phyloP scores from a whole-genome alignment of 169 alveolate species.

The Pseudocohnilembus persalinus region DNA sequence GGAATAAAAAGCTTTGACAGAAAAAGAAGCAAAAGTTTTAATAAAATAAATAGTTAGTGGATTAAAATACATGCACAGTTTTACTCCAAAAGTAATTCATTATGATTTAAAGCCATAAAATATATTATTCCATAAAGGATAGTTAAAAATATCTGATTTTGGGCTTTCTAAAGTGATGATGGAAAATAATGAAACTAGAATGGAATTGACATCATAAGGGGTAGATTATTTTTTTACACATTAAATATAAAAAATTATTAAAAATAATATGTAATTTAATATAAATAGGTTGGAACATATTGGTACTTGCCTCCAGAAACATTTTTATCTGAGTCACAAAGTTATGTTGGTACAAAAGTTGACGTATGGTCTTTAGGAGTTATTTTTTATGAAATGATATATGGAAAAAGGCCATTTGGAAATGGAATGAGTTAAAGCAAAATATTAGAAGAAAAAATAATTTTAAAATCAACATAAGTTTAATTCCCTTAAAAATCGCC shows the following conservation, averaged over 20 bases:
- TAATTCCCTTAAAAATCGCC: conserved; percentile 76
- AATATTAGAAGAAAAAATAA: conserved; percentile 73
- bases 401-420: conserved; percentile 89
- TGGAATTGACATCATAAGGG: conserved; percentile 89
- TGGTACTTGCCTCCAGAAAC: conserved; percentile 93
- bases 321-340: conserved; percentile 59
- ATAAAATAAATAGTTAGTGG: conserved; percentile 83
- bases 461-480: conserved; percentile 74
- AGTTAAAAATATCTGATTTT: conserved; percentile 88
- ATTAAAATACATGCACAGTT: conserved; percentile 78
- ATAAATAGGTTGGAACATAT: conserved; percentile 82
- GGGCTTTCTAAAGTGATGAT: conserved; percentile 87
- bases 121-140: conserved; percentile 85
- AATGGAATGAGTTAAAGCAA: conserved; percentile 77
- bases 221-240: conserved; percentile 42
- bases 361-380: conserved; percentile 92
- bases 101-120: conserved; percentile 91
- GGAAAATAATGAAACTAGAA: conserved; percentile 61
- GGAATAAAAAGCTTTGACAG: conserved; percentile 72
- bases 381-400: conserved; percentile 87
- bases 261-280: too few relatives aligned
- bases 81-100: conserved; percentile 80
- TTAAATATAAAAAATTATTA: too few relatives aligned
- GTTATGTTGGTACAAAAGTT: conserved; percentile 77
- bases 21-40: conserved; percentile 87